Percentiles rank a stretch among this genome's conserved stretches.
phyloP scores from a whole-genome alignment of 192 early-diverging fungal genomes.

The Backusella morwellensis region DNA sequence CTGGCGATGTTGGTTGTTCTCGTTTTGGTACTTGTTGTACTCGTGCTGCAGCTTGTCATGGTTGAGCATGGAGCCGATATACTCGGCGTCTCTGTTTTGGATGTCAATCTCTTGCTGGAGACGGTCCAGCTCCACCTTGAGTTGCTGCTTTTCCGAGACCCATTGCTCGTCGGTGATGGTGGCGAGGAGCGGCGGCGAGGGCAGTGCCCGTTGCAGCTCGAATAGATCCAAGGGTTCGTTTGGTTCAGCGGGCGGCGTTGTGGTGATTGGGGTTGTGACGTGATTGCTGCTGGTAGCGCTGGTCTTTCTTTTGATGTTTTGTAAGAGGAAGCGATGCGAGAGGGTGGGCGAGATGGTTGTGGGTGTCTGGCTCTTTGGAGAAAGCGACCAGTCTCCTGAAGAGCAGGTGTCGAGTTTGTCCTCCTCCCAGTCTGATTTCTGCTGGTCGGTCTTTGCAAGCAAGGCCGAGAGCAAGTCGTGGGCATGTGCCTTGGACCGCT shows the following conservation, averaged over 20 bases:
- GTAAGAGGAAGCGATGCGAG: not conserved
- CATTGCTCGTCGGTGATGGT: not conserved
- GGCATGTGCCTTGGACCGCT: not conserved
- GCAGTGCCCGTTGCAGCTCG: not conserved
- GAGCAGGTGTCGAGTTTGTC: not conserved
- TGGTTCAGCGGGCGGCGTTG: not conserved
- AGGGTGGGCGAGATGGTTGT: not conserved
- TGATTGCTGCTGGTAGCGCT: not conserved
- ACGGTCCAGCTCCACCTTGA: not conserved
- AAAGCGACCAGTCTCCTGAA: not conserved
- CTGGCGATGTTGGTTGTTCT: not conserved
- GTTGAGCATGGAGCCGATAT: not conserved
- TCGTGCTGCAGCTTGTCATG: not conserved
- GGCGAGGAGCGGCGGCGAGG: not conserved
- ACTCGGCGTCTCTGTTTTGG: not conserved
- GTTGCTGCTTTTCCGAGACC: conserved; percentile 1
- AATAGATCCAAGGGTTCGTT: not conserved
- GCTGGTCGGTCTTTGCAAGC: not conserved
- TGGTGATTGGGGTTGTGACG: too few species aligned
- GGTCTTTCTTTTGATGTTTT: not conserved
- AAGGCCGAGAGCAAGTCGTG: not conserved
- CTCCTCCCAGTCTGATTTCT: not conserved
- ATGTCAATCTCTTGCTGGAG: not conserved
- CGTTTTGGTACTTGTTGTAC: not conserved
- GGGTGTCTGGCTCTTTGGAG: not conserved